phyloP scores from a whole-genome alignment of 192 early-diverging fungal species.

The Entomortierella lignicola region DNA sequence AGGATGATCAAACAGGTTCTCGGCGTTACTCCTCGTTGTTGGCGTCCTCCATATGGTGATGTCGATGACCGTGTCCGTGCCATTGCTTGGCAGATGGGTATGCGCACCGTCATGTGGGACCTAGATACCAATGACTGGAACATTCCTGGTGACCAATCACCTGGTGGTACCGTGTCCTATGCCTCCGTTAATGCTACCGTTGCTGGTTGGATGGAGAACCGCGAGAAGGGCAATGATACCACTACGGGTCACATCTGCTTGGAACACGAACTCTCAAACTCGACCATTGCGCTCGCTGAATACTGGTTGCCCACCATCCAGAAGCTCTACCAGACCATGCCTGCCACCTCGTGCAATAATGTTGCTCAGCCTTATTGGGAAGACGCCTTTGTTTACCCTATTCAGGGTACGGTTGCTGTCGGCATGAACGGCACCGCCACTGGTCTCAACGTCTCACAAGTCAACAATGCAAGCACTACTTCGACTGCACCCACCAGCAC shows the following conservation, averaged over 20 bases:
- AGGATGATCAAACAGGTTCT: slow-evolving; percentile 55
- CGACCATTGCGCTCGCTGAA: slow-evolving; percentile 52
- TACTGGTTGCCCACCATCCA: slow-evolving; percentile 55
- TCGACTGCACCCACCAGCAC: no score
- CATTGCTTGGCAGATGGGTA: slow-evolving; percentile 63
- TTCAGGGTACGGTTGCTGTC: slow-evolving; percentile 15
- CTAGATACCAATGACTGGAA: slow-evolving; percentile 51
- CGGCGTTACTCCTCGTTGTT: slow-evolving; percentile 56
- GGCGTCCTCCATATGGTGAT: slow-evolving; percentile 64
- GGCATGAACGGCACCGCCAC: neutral
- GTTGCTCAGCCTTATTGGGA: slow-evolving; percentile 58
- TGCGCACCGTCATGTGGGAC: slow-evolving; percentile 29
- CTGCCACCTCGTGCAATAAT: slow-evolving; percentile 46
- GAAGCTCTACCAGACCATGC: slow-evolving; percentile 41
- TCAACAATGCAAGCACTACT: no score
- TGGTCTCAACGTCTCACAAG: neutral
- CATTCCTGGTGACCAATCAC: slow-evolving; percentile 36
- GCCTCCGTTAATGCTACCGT: slow-evolving; percentile 46
- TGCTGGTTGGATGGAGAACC: slow-evolving; percentile 42
- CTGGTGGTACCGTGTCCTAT: slow-evolving; percentile 40
- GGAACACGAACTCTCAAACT: slow-evolving; percentile 56
- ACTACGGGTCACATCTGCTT: slow-evolving; percentile 39
- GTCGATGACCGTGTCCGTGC: slow-evolving; percentile 63
- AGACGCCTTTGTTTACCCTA: slow-evolving; percentile 37
- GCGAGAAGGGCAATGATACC: slow-evolving; percentile 42